Evolutionary conservation across 2,329 filamentous ascomycete species (phyloP).

Genomic region (Cytospora schulzeri): DNA sequence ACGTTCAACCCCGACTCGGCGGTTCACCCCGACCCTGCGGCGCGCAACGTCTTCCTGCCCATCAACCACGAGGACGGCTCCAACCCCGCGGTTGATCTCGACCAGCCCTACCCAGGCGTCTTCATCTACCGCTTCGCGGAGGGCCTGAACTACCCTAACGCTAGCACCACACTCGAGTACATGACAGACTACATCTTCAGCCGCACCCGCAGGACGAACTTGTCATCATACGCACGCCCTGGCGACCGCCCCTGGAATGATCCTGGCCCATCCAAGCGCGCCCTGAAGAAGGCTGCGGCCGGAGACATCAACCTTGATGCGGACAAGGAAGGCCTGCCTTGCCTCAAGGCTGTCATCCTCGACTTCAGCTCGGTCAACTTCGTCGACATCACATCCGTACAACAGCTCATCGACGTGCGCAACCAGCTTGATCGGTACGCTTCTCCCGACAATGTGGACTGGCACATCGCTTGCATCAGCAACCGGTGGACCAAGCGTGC

Average conservation of each 20-base stretch:
- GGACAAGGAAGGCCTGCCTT: conserved; percentile 31
- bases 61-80: conserved; percentile 86
- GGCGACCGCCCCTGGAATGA: conserved; percentile 96
- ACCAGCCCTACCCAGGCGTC: conserved; percentile 83
- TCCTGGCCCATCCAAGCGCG: conserved; percentile 67
- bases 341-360: conserved; percentile 72
- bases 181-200: conserved; percentile 68
- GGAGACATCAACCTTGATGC: conserved; percentile 29
- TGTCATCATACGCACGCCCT: conserved; percentile 61
- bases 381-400: conserved; percentile 88
- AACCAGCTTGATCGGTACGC: conserved; percentile 90
- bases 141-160: conserved; percentile 95
- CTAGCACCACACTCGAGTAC: conserved; percentile 83
- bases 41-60: conserved; percentile 83
- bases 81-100: conserved; percentile 80
- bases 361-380: conserved; percentile 95
- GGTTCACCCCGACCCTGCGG: conserved; percentile 47
- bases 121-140: conserved; percentile 96
- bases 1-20: conserved; percentile 45
- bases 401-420: conserved; percentile 89
- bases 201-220: conserved; percentile 75
- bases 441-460: conserved; percentile 80
- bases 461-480: conserved; percentile 93
- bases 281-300: conserved; percentile 35
- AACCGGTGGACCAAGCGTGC: conserved; percentile 95